A percentile compares a stretch with the other conserved stretches of the same genome.
Conservation (phyloP, 345 rosid species). For the Erodium maritimum region DNA sequence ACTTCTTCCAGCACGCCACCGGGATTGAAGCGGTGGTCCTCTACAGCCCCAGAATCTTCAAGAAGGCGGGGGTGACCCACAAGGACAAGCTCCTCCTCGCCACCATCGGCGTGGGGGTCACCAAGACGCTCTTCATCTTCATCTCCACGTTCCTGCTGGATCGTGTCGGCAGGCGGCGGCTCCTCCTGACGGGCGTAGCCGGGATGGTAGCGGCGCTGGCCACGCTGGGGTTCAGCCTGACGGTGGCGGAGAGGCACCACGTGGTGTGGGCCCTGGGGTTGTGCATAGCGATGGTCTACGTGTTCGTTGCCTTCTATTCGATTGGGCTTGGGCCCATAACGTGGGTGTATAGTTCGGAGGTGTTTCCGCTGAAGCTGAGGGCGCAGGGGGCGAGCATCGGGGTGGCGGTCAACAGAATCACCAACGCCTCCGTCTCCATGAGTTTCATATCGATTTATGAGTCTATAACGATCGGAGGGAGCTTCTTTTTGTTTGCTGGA, state of each 20-base stretch:
- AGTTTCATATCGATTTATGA: constrained; percentile 53
- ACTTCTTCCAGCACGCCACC: constrained; percentile 72
- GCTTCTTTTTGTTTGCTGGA: constrained; percentile 72
- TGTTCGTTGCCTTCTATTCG: constrained; percentile 46
- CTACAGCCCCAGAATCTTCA: constrained; percentile 62
- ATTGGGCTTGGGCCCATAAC: constrained; percentile 71
- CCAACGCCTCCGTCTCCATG: constrained; percentile 76
- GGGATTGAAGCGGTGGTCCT: constrained; percentile 64
- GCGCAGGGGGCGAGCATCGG: constrained; percentile 80
- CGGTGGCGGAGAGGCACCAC: constrained; percentile 26
- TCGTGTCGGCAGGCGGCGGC: constrained; percentile 53
- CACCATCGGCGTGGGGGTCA: constrained; percentile 68
- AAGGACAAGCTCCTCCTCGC: constrained; percentile 56
- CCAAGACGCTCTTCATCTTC: constrained; percentile 38
- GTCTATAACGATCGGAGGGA: constrained; percentile 77
- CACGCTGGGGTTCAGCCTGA: constrained; percentile 43
- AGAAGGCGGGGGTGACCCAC: constrained; percentile 38
- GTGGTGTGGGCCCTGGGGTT: constrained; percentile 45
- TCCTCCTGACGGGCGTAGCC: constrained; percentile 39
- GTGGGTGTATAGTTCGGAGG: constrained; percentile 87
- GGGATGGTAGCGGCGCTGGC: constrained; percentile 43
- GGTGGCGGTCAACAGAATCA: constrained; percentile 74
- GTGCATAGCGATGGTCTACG: constrained; percentile 41
- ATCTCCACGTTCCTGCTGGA: constrained; percentile 49
- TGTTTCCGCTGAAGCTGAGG: constrained; percentile 63